Conservation (phyloP, 768 basidiomycete genomes). For the Amylocystis lapponica region DNA sequence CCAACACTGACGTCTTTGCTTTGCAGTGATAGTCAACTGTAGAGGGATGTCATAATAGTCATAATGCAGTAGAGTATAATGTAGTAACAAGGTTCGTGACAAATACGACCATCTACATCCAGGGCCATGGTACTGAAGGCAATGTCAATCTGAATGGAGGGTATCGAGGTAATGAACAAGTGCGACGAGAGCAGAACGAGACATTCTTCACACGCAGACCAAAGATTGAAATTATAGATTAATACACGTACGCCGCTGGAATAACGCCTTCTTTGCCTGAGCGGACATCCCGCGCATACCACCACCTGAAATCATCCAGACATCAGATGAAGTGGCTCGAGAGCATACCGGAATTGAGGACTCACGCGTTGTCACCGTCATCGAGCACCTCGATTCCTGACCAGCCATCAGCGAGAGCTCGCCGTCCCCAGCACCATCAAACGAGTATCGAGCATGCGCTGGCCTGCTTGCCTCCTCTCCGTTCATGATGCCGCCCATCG, state of each 20-base stretch:
- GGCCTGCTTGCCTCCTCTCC: conserved; percentile 68
- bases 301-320: conserved; percentile 59
- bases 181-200: too few species aligned
- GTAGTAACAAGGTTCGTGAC: not conserved
- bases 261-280: conserved; percentile 86
- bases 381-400: conserved; percentile 72
- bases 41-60: not conserved
- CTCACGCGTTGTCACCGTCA: conserved; percentile 75
- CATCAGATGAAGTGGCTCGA: not conserved
- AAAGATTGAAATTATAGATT: conserved; percentile 13
- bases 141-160: too few species aligned
- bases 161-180: too few species aligned
- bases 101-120: conserved; percentile 1
- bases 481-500: conserved; percentile 51
- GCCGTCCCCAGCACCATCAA: conserved; percentile 73
- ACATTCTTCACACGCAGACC: too few species aligned
- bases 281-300: conserved; percentile 81
- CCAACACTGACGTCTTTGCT: conserved; percentile 2
- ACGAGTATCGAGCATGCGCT: conserved; percentile 78
- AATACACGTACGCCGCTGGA: conserved; percentile 88
- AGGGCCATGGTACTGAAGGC: too few species aligned
- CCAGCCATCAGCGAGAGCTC: conserved; percentile 69
- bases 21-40: conserved; percentile 15
- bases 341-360: conserved; percentile 14
- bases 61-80: not conserved